phyloP scores from a whole-genome alignment of 305 asterid genomes.

The Fraxinus sp. region DNA sequence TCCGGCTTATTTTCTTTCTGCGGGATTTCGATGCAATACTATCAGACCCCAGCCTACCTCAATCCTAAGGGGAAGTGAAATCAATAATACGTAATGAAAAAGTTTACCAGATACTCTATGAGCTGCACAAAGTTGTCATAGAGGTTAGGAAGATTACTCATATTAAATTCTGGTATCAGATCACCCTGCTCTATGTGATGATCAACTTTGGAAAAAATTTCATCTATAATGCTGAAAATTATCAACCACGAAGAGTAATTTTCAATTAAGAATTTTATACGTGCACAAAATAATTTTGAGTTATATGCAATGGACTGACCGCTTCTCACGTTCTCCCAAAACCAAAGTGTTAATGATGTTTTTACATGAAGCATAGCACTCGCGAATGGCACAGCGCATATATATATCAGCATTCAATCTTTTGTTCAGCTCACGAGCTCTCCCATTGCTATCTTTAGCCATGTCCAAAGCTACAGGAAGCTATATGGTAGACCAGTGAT shows the following conservation, averaged over 20 bases:
- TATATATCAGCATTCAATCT: conserved; percentile 67
- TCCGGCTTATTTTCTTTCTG: conserved; percentile 77
- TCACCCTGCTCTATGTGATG: conserved; percentile 58
- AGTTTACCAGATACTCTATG: conserved; percentile 74
- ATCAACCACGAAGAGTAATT: conserved; percentile 17
- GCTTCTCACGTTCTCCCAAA: conserved; percentile 67
- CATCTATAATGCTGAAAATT: conserved; percentile 59
- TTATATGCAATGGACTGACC: conserved; percentile 47
- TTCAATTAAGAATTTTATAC: conserved; percentile 9
- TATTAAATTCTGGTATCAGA: conserved; percentile 54
- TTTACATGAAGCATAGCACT: conserved; percentile 87
- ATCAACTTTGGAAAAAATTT: conserved; percentile 76
- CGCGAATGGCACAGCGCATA: conserved; percentile 88
- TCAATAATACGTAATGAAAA: neutral
- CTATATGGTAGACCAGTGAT: conserved; percentile 37
- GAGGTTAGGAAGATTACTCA: conserved; percentile 84
- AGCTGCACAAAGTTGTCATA: conserved; percentile 80
- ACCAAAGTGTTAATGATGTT: conserved; percentile 76
- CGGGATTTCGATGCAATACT: conserved; percentile 20
- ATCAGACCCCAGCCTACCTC: conserved; percentile 19
- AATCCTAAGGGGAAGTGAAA: conserved; percentile 3
- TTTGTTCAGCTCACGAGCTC: conserved; percentile 87
- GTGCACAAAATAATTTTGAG: neutral
- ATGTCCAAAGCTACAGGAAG: conserved; percentile 96
- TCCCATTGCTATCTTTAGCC: conserved; percentile 92